phyloP scores from a whole-genome alignment of 805 yeast genomes.

The Kodamaea hsintzibuensis region DNA sequence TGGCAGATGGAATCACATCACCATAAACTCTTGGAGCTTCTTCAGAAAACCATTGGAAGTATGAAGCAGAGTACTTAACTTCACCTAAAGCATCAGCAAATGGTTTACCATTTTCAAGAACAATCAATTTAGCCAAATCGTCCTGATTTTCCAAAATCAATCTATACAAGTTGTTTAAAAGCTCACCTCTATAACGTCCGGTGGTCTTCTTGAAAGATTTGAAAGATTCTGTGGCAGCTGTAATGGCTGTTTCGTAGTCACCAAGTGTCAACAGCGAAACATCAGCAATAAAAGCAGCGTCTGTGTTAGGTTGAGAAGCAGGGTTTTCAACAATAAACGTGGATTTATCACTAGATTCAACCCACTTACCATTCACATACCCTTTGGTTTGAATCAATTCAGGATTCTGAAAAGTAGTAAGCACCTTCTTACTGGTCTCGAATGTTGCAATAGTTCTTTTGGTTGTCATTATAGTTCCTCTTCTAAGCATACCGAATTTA shows the following conservation, averaged over 20 bases:
- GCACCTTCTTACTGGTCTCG: conserved; percentile 11
- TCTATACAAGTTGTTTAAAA: conserved; percentile 53
- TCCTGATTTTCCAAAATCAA: conserved; percentile 57
- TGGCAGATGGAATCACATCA: conserved; percentile 60
- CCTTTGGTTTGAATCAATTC: conserved; percentile 61
- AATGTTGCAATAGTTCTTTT: conserved; percentile 8
- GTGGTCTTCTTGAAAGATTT: conserved; percentile 50
- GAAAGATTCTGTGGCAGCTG: conserved; percentile 56
- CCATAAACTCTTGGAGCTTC: conserved; percentile 75
- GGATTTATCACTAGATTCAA: conserved; percentile 39
- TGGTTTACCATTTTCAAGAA: conserved; percentile 77
- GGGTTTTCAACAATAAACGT: conserved; percentile 76
- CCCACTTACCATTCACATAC: conserved; percentile 76
- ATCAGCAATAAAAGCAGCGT: conserved; percentile 45
- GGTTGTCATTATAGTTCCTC: conserved; percentile 2
- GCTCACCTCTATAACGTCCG: conserved; percentile 54
- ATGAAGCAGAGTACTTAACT: conserved; percentile 65
- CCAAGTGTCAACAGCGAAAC: conserved; percentile 55
- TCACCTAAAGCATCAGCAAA: conserved; percentile 73
- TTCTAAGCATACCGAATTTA: background rate
- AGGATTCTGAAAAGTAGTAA: conserved; percentile 40
- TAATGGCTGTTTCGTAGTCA: conserved; percentile 58
- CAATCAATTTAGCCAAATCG: conserved; percentile 64
- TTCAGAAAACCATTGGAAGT: conserved; percentile 88
- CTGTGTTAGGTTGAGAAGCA: conserved; percentile 46